Conservation (phyloP, 768 basidiomycete genomes). For the Tylopilus balloui region DNA sequence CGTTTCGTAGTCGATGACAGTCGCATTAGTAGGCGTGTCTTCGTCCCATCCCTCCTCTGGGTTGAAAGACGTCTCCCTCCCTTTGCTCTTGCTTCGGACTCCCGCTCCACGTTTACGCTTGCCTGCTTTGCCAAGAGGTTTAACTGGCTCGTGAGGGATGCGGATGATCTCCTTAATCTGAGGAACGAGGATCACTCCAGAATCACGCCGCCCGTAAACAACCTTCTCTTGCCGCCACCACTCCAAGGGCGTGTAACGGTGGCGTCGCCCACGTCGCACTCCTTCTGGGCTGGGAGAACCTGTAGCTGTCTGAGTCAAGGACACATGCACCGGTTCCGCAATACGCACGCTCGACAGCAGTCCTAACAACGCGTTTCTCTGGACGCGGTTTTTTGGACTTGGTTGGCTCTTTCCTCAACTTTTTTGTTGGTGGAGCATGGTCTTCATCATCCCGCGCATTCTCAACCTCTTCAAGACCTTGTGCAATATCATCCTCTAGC, state of each 20-base stretch:
- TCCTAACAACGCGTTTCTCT: constrained; percentile 17
- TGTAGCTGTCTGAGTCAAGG: constrained; percentile 13
- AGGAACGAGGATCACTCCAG: constrained; percentile 51
- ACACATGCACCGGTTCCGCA: background rate
- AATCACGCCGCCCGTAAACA: constrained; percentile 66
- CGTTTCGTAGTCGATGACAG: constrained; percentile 64
- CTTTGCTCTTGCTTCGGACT: constrained; percentile 36
- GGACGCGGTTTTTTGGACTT: constrained; percentile 26
- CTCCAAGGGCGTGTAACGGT: constrained; percentile 69
- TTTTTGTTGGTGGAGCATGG: constrained; percentile 27
- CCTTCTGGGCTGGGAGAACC: constrained; percentile 37
- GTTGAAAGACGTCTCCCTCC: constrained; percentile 30
- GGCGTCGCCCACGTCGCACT: constrained; percentile 67
- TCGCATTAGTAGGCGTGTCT: constrained; percentile 58
- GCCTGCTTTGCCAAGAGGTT: constrained; percentile 42
- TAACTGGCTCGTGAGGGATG: constrained; percentile 46
- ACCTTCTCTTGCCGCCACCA: constrained; percentile 93
- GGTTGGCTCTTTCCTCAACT: constrained; percentile 25
- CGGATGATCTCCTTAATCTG: constrained; percentile 64
- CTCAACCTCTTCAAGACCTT: constrained; percentile 41
- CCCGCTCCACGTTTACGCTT: constrained; percentile 32
- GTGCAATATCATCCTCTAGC: constrained; percentile 42
- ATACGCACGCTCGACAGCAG: constrained; percentile 25
- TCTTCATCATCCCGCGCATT: constrained; percentile 51
- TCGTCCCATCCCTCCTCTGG: constrained; percentile 87